Percentiles rank a stretch among this genome's conserved stretches.
phyloP scores from a whole-genome alignment of 2,329 filamentous ascomycete genomes.

The Penicillium psychrosexuale region DNA sequence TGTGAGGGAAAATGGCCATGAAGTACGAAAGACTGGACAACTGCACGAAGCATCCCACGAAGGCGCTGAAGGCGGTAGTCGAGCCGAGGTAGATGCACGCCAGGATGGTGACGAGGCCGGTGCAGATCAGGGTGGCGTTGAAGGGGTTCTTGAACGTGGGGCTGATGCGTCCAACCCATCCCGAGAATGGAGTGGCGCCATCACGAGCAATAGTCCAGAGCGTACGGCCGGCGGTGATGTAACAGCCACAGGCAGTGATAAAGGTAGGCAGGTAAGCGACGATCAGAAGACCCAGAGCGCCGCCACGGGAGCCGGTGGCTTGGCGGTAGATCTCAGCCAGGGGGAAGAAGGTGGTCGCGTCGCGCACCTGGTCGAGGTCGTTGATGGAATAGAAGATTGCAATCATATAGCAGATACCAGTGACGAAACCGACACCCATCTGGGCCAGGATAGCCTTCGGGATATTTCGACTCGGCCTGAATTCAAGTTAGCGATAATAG shows the following conservation, averaged over 20 bases:
- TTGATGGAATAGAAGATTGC: conserved; percentile 52
- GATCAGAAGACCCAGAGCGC: conserved; percentile 57
- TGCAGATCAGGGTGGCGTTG: conserved; percentile 56
- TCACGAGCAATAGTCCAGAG: conserved; percentile 60
- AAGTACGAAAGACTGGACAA: conserved; percentile 56
- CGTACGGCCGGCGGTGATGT: conserved; percentile 60
- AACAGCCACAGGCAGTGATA: conserved; percentile 53
- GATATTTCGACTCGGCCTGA: conserved; percentile 43
- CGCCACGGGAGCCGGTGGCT: conserved; percentile 49
- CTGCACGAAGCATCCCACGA: conserved; percentile 58
- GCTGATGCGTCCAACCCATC: conserved; percentile 54
- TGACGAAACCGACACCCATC: conserved; percentile 47
- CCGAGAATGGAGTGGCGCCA: conserved; percentile 57
- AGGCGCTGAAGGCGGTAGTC: conserved; percentile 54
- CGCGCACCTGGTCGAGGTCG: conserved; percentile 30
- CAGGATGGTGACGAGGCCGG: conserved; percentile 51
- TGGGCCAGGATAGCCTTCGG: conserved; percentile 52
- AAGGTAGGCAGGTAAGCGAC: conserved; percentile 56
- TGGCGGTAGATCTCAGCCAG: conserved; percentile 50
- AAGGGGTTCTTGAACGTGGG: conserved; percentile 57
- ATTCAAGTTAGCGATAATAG: conserved; percentile 8
- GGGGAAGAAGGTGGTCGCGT: conserved; percentile 42
- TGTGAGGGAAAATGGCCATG: conserved; percentile 51
- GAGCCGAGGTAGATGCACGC: conserved; percentile 58
- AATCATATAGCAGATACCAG: conserved; percentile 50